Base-by-base conservation (phyloP, 768 basidiomycete genomes). In the Suillus subalutaceus region DNA sequence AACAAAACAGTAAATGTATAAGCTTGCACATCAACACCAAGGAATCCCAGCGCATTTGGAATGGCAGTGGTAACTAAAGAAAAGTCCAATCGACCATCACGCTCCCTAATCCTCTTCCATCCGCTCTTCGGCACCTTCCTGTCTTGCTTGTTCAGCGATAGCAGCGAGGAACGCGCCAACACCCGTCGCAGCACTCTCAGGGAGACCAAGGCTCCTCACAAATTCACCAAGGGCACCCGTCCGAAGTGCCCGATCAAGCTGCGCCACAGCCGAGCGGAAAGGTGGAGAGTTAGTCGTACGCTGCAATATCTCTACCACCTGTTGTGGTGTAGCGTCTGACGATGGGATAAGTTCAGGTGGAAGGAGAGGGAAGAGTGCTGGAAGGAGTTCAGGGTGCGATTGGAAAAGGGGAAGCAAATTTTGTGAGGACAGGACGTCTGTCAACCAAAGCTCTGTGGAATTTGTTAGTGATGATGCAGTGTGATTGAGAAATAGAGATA, bases 231-330 rank as follows among this genome's bases (percentile, higher is more conserved):
- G 79, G 61, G 94, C 77, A 9, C 95, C 95, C 0, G 92, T 95
- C 60, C 90, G 81, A 63, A 97, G 81, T 7, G 94, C 95, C 72
- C 91, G 89, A 73, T 97, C 95, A 57, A 97, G 85, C 73, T 86
- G 91, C 3, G 86, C 80, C 23, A 96, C 91, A 2, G 92, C 90
- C 6, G 86, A 80, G 66, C 91, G 89, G 79, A 96, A 95, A 71
- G 92, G 94, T 0, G 93, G 90, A 1, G 92, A 92, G 66, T 88
- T 85, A 67, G 96, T 87, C 69, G 96, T 88, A 41, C 87, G 87
- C 64, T 90, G 83, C 8, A 97, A 80, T 4, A 82, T 88, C 62
- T 94, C 89, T 3, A 67, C 66, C 1, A 64, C 70, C 58, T 76
- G 72, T 1, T 76, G 67, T 0, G 72, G 68, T 6, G 75, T 74